Base-by-base conservation (phyloP, 176 grass and related monocot genomes). In the Chloris gayana region DNA sequence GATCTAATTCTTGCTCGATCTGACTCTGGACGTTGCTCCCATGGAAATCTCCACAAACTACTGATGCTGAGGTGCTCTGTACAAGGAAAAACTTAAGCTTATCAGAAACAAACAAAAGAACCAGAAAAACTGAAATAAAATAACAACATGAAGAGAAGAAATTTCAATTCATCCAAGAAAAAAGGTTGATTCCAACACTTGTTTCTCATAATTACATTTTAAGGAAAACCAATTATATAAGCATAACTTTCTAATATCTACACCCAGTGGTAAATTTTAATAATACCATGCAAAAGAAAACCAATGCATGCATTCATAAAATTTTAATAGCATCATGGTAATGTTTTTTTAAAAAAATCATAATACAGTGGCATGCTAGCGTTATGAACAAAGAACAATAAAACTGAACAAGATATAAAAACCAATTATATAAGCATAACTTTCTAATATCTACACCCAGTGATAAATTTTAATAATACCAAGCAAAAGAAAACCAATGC, bases 21-120 rank as follows among this genome's bases (percentile, higher is more conserved):
- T 82, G 76, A 69, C 77, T 78, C 19, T 82, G 80, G 22, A 79
- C 80, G 47, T 86, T 54, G 50, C 37, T 75, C 27, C 21, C 72
- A 56, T 72, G 69, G 38, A 60, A 24, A 59, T 72, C 83, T 54
- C 72, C 29, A 54, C 33, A 68, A 78, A 35, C 53, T 75, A 60
- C 38, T 60, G 77, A 54, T 38, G 68, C 41, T 84, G 67, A 64
- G 78, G 74, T 77, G 38, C 61, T 84, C 92, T 94, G 61, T 31
- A 19, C 29, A 78, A 74, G 26, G 60, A 81, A 84, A 77, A 26
- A 88, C 34, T 38, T 45, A 49, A 37, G 64, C 14, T 11, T 68
- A 64, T 85, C 60, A 77, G 58, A 2, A 59, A 57, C 33, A 44
- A 31, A 84, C 22, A 81, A 44, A 75, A 46, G 42, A 17, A 50